These are phyloP conservation scores for Huiozyma sinensis DNA, from an alignment of 805 yeast species.

Conservation along the genomic window DNA sequence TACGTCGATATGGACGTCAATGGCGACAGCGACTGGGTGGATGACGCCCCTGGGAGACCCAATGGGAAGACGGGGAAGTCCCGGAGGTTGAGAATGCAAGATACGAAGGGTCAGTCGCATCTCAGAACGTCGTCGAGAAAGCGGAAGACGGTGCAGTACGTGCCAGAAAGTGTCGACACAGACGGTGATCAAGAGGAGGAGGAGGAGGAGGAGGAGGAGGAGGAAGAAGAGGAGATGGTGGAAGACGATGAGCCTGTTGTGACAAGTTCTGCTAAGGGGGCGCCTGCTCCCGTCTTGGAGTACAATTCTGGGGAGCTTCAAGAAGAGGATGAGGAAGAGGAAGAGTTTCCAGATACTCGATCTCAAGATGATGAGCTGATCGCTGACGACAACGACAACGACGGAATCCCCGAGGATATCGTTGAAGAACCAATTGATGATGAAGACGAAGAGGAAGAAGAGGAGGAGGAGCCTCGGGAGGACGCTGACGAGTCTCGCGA, in stretches of 20 bases:
- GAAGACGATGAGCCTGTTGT: background rate
- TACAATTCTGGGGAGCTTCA: too few species aligned
- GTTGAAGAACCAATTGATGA: constrained; percentile 8
- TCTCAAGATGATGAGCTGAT: constrained; percentile 6
- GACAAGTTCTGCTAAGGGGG: background rate
- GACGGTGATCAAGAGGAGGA: background rate
- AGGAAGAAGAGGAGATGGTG: constrained; percentile 4
- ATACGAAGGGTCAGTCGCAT: too few species aligned
- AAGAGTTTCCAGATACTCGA: constrained; percentile 6
- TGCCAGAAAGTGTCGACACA: too few species aligned
- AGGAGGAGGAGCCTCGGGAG: constrained; percentile 10
- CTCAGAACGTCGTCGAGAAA: too few species aligned
- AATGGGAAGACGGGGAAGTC: too few species aligned
- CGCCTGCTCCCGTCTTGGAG: background rate
- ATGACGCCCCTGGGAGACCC: too few species aligned
- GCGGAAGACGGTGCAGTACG: too few species aligned
- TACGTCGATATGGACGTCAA: too few species aligned
- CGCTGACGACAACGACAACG: background rate
- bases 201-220: constrained; percentile 8
- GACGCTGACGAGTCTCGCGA: background rate
- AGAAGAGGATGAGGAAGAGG: background rate
- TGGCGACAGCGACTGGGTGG: too few species aligned
- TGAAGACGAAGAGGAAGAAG: constrained; percentile 14
- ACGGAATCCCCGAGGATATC: background rate
- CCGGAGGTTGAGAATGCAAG: too few species aligned